Percentiles rank a stretch among this genome's conserved stretches.
Evolutionary conservation across 2,329 filamentous ascomycete genomes (phyloP).

Genomic region (Monilinia polystroma): DNA sequence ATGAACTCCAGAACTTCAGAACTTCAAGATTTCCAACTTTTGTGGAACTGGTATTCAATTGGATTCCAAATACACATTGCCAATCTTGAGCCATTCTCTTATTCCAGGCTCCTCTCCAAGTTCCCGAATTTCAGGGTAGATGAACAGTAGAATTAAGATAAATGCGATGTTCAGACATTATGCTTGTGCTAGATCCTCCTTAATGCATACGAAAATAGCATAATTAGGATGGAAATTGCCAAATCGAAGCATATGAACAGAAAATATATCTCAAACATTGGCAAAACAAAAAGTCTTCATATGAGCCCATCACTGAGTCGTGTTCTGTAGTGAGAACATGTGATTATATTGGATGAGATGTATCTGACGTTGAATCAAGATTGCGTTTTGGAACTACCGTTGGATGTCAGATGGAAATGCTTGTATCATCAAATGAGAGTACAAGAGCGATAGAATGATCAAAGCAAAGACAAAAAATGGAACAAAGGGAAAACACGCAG

Average conservation of each 20-base stretch:
- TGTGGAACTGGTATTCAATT: background rate
- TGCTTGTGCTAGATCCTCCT: background rate
- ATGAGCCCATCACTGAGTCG: background rate
- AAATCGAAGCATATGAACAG: background rate
- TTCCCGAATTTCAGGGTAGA: background rate
- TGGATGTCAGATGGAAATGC: constrained; percentile 11
- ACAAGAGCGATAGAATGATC: background rate
- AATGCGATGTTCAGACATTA: background rate
- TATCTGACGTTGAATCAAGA: background rate
- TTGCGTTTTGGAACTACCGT: constrained; percentile 1
- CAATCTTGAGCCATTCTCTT: background rate
- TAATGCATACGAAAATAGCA: background rate
- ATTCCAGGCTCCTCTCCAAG: background rate
- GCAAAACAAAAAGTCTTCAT: background rate
- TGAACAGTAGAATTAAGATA: constrained; percentile 7
- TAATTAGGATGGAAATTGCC: background rate
- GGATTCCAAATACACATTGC: background rate
- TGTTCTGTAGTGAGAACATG: constrained; percentile 1
- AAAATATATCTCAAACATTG: background rate
- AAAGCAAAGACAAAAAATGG: background rate
- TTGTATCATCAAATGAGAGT: background rate
- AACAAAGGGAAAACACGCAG: background rate
- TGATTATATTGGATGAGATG: constrained; percentile 3
- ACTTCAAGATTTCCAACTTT: background rate
- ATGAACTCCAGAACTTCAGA: background rate